Evolutionary conservation across 495 filamentous ascomycete species (phyloP), one percentile per base, ranked within the genome.

Genomic region (Aspergillus biplanus): DNA sequence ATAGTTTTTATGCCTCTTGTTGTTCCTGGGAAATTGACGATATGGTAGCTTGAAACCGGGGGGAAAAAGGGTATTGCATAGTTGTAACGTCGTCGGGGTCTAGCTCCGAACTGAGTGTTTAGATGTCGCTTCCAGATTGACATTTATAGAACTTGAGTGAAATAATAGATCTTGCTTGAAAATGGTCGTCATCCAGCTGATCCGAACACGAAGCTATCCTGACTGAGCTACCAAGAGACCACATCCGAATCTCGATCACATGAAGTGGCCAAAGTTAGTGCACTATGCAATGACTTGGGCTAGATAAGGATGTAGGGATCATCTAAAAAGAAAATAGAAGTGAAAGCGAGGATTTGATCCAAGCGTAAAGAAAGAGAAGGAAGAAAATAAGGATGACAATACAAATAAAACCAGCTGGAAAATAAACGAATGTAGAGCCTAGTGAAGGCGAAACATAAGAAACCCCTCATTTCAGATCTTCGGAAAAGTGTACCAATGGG

Each of bases 401-500:
- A 32, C 46, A 48, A 16, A 60, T 34, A 50, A 44, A 6, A 18
- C 49, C 33, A 54, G 64, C 56, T 49, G 33, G 47, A 56, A 21
- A 47, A 7, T 42, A 6, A 64, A 59, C 8, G 58, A 62, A 52
- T 59, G 60, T 21, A 16, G 39, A 31, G 18, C n/a, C 39, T 13
- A 12, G 16, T 21, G 33, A 52, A 44, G 18, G 33, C 8, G 15
- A 15, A 21, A 35, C 49, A 33, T 8, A 52, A 62, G 52, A 33
- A 58, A 64, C 7, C 44, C 18, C 55, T 35, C 54, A 63, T 47
- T 48, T 54, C 60, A 63, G 55, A 57, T 21, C 55, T 52, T 59
- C 39, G 63, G 61, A 62, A 65, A 12, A 58, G 48, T 33, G 57
- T 54, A 47, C 47, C 34, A 56, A 63, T 64, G 69, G 50, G 56